phyloP scores from a whole-genome alignment of 2,329 filamentous ascomycete species.

The Ampelomyces quisqualis region DNA sequence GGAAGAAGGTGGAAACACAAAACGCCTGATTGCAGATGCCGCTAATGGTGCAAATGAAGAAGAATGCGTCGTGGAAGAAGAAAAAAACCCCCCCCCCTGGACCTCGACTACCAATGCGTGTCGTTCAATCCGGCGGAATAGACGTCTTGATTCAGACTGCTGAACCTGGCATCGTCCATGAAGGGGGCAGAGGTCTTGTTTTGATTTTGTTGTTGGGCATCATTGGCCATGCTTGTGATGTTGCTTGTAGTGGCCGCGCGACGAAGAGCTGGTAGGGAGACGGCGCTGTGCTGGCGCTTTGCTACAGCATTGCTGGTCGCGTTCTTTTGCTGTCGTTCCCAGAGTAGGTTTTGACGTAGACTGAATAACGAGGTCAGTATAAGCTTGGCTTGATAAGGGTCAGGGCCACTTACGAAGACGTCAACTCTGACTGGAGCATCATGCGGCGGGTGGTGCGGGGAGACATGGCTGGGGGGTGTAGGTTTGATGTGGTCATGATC shows the following conservation, averaged over 20 bases:
- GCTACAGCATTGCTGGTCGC: constrained; percentile 84
- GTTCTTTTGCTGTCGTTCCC: constrained; percentile 94
- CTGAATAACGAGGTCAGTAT: too few relatives aligned
- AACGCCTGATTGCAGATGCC: constrained; percentile 43
- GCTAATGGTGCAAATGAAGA: constrained; percentile 38
- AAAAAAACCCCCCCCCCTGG: too few relatives aligned
- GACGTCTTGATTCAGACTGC: constrained; percentile 1
- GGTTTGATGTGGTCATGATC: constrained; percentile 67
- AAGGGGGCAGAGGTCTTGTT: constrained; percentile 57
- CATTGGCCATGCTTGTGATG: constrained; percentile 84
- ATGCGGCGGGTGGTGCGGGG: constrained; percentile 89
- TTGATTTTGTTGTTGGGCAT: constrained; percentile 24
- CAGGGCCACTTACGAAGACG: too few relatives aligned
- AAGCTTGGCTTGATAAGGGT: too few relatives aligned
- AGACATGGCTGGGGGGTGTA: constrained; percentile 75
- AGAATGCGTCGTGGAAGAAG: too few relatives aligned
- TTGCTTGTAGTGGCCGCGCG: constrained; percentile 65
- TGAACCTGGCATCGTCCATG: constrained; percentile 53
- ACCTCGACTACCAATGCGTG: too few relatives aligned
- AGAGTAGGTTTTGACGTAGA: constrained; percentile 84
- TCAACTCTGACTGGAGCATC: constrained; percentile 94
- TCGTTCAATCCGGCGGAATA: constrained; percentile 60
- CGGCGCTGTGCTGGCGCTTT: constrained; percentile 76
- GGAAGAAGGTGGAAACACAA: constrained; percentile 22
- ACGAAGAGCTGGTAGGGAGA: constrained; percentile 35